Evolutionary conservation across 306 rosid genomes (phyloP), one percentile per base, ranked within the genome.

Genomic region (Sophora flavescens): DNA sequence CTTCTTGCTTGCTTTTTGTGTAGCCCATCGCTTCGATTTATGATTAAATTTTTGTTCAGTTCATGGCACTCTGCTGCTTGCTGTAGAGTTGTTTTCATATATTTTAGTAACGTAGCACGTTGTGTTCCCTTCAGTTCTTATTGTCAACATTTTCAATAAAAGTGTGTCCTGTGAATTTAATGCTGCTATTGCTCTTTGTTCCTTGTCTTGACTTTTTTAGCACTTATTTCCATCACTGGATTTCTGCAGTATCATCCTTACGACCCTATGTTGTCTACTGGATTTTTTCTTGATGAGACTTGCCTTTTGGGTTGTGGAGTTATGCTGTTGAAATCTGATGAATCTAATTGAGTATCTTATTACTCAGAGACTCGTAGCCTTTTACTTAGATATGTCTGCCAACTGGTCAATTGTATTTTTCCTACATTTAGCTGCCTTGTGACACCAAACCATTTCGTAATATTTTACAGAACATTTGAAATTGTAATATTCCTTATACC

Each of bases 1-100:
- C 39, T 68, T 84, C 78, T 67, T 48, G 63, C 61, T 14, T 81
- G 13, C 45, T 74, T 32, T 63, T 6, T 64, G 5, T 60, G 57
- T 16, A 11, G 51, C 35, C 26, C 32, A n/a, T 63, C 58, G 18
- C 72, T 56, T 81, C 61, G 68, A 33, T 38, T 77, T 48, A 22
- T 74, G 54, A n/a, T 71, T 81, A 57, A 8, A 9, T 14, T 56
- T 18, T 30, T 33, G 2, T 75, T 63, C 33, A 11, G 51, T 12
- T 35, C 53, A 58, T 36, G 44, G 74, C 52, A 12, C 35, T 52
- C 13, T 72, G 65, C 60, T 57, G 18, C 36, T 58, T 14, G 64
- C 44, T 33, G 36, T 58, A 56, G 77, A 10, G 0, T 58, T 75
- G 26, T 47, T 60, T 82, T 62, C 0, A 60, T 52, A 35, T 70